phyloP scores from a whole-genome alignment of 495 filamentous ascomycete genomes.

The Podospora comata region DNA sequence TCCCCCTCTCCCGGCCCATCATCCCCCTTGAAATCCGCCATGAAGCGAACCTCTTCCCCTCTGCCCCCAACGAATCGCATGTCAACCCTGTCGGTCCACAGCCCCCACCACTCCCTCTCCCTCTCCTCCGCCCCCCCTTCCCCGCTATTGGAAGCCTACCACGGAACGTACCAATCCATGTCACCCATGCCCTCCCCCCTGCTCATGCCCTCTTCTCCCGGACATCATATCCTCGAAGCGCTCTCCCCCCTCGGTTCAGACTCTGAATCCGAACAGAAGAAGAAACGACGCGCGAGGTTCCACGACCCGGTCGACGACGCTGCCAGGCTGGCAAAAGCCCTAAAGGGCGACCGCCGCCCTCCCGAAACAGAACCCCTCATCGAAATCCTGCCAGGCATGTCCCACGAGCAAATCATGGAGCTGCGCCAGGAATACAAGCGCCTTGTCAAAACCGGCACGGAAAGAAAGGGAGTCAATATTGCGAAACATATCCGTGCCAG shows the following conservation, averaged over 20 bases:
- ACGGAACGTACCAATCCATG: constrained; percentile 90
- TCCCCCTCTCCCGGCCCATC: constrained; percentile 26
- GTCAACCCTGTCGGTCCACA: constrained; percentile 44
- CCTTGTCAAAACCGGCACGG: constrained; percentile 66
- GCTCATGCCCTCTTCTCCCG: constrained; percentile 40
- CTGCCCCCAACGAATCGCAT: constrained; percentile 49
- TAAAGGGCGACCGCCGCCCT: constrained; percentile 63
- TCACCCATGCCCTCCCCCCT: constrained; percentile 88
- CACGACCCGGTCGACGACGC: constrained; percentile 83
- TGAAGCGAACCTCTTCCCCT: constrained; percentile 45
- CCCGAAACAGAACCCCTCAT: constrained; percentile 69
- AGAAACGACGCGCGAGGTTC: constrained; percentile 57
- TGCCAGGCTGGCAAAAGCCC: constrained; percentile 65
- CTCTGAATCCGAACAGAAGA: constrained; percentile 43
- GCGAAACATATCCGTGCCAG: constrained; percentile 91
- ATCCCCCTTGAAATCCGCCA: constrained; percentile 31
- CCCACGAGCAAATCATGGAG: constrained; percentile 79
- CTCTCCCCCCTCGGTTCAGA: constrained; percentile 45
- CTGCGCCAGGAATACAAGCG: constrained; percentile 87
- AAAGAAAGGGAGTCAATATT: constrained; percentile 84
- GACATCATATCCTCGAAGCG: constrained; percentile 34
- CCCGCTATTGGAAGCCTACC: constrained; percentile 88
- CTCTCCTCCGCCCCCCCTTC: constrained; percentile 65
- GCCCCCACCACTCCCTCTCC: constrained; percentile 42
- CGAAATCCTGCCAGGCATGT: constrained; percentile 77